A percentile compares a stretch with the other conserved stretches of the same genome.
These are phyloP conservation scores for Tothia fuscella DNA, from an alignment of 2,329 filamentous ascomycete genomes.

Conservation along the genomic window DNA sequence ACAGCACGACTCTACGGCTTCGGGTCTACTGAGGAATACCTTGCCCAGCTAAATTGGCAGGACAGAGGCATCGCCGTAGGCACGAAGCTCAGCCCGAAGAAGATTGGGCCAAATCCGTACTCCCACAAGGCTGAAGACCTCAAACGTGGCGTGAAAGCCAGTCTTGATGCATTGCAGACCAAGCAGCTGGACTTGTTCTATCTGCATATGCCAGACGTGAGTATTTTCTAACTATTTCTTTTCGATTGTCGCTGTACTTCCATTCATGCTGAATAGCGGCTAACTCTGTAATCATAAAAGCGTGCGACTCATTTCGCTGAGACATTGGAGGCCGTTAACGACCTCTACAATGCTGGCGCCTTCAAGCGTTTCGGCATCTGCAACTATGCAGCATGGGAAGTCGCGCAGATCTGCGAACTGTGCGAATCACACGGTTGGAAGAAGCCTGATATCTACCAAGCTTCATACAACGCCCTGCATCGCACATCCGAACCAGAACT, in stretches of 20 bases:
- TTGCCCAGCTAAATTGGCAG: slow-evolving; percentile 30
- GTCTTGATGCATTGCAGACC: slow-evolving; percentile 27
- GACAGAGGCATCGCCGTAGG: slow-evolving; percentile 29
- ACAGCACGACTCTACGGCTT: slow-evolving; percentile 28
- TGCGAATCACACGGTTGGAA: slow-evolving; percentile 31
- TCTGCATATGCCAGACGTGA: slow-evolving; percentile 39
- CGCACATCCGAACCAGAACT: slow-evolving; percentile 30
- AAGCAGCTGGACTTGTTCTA: slow-evolving; percentile 38
- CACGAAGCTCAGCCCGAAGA: slow-evolving; percentile 31
- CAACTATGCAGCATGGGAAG: slow-evolving; percentile 37
- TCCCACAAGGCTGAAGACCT: slow-evolving; percentile 23
- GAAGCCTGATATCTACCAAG: slow-evolving; percentile 35
- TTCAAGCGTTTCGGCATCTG: slow-evolving; percentile 35
- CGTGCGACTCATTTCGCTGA: no score
- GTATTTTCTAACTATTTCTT: no score
- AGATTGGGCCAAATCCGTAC: slow-evolving; percentile 11
- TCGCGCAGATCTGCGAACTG: slow-evolving; percentile 35
- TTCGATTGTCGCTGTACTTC: no score
- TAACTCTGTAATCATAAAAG: no score
- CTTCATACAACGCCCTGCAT: slow-evolving; percentile 30
- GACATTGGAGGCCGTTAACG: slow-evolving; percentile 36
- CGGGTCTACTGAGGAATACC: slow-evolving; percentile 29
- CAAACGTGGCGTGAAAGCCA: slow-evolving; percentile 23
- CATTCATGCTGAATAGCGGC: no score
- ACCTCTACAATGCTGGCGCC: slow-evolving; percentile 32